Conservation (phyloP, 148 eudicot genomes). For the Nepenthes gracilis region DNA sequence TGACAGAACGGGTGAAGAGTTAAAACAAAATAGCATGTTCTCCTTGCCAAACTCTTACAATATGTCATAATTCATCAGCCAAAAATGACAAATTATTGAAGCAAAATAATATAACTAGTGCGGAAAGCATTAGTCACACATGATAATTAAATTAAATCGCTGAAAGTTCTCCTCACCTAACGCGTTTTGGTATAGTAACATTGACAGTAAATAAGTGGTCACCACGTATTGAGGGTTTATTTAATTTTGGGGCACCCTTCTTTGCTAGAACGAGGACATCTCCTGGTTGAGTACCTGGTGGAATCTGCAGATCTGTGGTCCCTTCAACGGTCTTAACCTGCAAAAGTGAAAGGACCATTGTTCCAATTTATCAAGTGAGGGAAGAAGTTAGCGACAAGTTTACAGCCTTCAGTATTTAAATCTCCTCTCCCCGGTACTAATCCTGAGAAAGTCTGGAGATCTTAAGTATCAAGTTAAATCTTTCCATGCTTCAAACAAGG, state of each 20-base stretch:
- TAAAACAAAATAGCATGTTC: no score
- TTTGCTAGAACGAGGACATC: slow-evolving; percentile 90
- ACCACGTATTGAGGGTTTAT: slow-evolving; percentile 88
- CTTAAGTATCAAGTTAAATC: no score
- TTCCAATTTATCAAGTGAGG: not conserved
- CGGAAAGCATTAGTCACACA: not conserved
- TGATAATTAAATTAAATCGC: not conserved
- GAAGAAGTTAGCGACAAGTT: no score
- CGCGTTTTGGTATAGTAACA: slow-evolving; percentile 80
- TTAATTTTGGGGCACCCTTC: slow-evolving; percentile 89
- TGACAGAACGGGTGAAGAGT: no score
- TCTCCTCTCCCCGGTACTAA: no score
- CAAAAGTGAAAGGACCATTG: slow-evolving; percentile 1
- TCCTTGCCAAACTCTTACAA: no score
- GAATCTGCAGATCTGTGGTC: slow-evolving; percentile 61
- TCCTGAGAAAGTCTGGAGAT: no score
- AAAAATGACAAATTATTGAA: not conserved
- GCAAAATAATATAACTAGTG: not conserved
- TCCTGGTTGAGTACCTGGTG: slow-evolving; percentile 96
- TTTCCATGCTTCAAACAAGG: no score
- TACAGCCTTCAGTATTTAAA: no score
- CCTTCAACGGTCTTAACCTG: slow-evolving; percentile 97
- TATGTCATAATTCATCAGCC: no score
- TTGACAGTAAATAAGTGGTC: slow-evolving; percentile 79
- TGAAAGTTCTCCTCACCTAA: slow-evolving; percentile 39